phyloP scores from a whole-genome alignment of 805 yeast genomes.

The Sugiyamaella chiloensis region DNA sequence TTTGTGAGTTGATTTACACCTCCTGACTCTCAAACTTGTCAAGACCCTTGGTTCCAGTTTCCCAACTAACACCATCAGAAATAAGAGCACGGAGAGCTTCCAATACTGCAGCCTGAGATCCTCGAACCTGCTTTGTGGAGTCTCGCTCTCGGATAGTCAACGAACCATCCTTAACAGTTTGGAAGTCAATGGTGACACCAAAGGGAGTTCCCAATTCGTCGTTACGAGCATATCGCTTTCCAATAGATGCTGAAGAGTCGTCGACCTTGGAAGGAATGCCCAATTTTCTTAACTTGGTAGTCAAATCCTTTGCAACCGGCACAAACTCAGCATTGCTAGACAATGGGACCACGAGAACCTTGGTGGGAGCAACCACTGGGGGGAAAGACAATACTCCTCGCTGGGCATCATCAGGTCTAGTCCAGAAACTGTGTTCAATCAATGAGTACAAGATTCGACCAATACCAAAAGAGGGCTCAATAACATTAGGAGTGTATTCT shows the following conservation, averaged over 20 bases:
- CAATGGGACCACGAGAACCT: slow-evolving; percentile 91
- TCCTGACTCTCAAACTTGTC: slow-evolving; percentile 70
- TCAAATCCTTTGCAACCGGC: slow-evolving; percentile 69
- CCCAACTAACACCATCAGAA: slow-evolving; percentile 75
- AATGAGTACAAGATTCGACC: slow-evolving; percentile 93
- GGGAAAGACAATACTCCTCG: slow-evolving; percentile 91
- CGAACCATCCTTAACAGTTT: slow-evolving; percentile 79
- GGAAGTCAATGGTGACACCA: slow-evolving; percentile 96
- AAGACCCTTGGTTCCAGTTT: slow-evolving; percentile 72
- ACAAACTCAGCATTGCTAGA: slow-evolving; percentile 77
- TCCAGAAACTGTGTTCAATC: slow-evolving; percentile 94
- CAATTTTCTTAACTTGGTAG: slow-evolving; percentile 65
- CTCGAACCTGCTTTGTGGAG: slow-evolving; percentile 94
- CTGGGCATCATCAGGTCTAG: slow-evolving; percentile 83
- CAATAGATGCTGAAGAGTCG: slow-evolving; percentile 95
- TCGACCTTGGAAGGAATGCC: slow-evolving; percentile 95
- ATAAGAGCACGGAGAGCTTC: slow-evolving; percentile 71
- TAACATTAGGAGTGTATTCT: slow-evolving; percentile 94
- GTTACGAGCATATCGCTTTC: slow-evolving; percentile 96
- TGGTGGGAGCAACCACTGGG: slow-evolving; percentile 96
- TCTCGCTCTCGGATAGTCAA: slow-evolving; percentile 97
- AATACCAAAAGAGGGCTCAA: slow-evolving; percentile 98
- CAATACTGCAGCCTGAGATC: slow-evolving; percentile 68
- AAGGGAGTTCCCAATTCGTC: slow-evolving; percentile 99
- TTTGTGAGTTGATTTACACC: slow-evolving; percentile 36